phyloP scores from a whole-genome alignment of 2,329 filamentous ascomycete species.

The Colletotrichum musae region DNA sequence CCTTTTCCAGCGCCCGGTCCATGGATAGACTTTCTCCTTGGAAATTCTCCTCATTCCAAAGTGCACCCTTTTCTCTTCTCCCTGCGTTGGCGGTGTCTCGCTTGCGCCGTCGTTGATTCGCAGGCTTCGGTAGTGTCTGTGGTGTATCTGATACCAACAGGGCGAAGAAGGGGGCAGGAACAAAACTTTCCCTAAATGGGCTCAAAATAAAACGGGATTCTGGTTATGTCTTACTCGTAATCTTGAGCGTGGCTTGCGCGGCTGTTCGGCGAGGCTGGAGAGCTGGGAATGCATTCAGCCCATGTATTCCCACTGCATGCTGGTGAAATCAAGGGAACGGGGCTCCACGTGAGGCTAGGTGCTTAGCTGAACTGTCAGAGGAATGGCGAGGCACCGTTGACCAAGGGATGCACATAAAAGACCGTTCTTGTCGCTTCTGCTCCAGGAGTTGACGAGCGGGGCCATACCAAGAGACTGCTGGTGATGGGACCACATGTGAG shows the following conservation, averaged over 20 bases:
- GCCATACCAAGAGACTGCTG: too few relatives aligned
- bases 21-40: not conserved
- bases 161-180: too few relatives aligned
- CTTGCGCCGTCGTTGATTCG: not conserved
- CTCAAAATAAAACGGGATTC: not conserved
- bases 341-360: constrained; percentile 5
- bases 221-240: not conserved
- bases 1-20: not conserved
- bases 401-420: constrained; percentile 6
- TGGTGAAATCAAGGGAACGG: constrained; percentile 7
- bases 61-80: not conserved
- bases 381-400: constrained; percentile 2
- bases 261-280: not conserved
- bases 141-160: too few relatives aligned
- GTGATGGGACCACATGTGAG: too few relatives aligned
- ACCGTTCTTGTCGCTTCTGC: not conserved
- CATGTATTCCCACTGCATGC: constrained; percentile 5
- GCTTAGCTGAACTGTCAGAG: not conserved
- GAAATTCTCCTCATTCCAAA: not conserved
- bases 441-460: not conserved
- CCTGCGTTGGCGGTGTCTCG: not conserved
- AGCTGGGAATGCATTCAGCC: not conserved
- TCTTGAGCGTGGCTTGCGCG: constrained; percentile 3
- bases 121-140: too few relatives aligned
- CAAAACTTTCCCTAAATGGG: too few relatives aligned